Evolutionary conservation across 2,329 filamentous ascomycete genomes (phyloP).

Genomic region (Diaporthe citri): DNA sequence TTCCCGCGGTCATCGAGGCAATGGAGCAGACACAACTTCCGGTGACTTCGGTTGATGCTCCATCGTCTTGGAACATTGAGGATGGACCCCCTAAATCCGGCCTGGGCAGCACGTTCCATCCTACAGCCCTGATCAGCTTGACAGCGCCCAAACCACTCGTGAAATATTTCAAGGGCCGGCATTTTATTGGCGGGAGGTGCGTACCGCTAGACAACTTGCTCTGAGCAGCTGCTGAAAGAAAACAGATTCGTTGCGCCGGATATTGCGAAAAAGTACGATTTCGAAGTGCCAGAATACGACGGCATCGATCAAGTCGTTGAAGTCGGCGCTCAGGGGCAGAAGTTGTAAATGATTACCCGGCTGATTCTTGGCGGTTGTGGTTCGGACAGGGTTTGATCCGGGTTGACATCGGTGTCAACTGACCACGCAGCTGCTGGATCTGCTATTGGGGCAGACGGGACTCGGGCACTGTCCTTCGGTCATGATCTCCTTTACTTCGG

Average conservation of each 20-base stretch:
- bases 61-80: constrained; percentile 95
- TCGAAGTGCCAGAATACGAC: constrained; percentile 85
- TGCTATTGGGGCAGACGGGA: constrained; percentile 69
- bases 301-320: constrained; percentile 93
- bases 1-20: constrained; percentile 82
- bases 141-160: constrained; percentile 94
- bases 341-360: constrained; percentile 58
- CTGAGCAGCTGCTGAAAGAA: constrained; percentile 22
- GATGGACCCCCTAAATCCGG: constrained; percentile 83
- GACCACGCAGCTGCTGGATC: constrained; percentile 66
- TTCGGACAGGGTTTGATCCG: neutral
- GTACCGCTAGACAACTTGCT: constrained; percentile 46
- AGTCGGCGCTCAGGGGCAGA: constrained; percentile 65
- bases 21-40: constrained; percentile 80
- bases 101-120: constrained; percentile 84
- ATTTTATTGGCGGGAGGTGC: constrained; percentile 90
- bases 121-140: constrained; percentile 84
- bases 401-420: constrained; percentile 57
- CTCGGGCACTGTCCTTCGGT: constrained; percentile 68
- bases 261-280: constrained; percentile 86
- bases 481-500: constrained; percentile 58
- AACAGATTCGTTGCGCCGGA: constrained; percentile 80
- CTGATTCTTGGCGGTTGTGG: constrained; percentile 21
- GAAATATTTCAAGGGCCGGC: constrained; percentile 84
- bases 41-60: constrained; percentile 91